Percentiles rank a stretch among this genome's conserved stretches.
These are phyloP conservation scores for Adiantum capillusveneris DNA, from an alignment of 75 land plant species.

Conservation along the genomic window DNA sequence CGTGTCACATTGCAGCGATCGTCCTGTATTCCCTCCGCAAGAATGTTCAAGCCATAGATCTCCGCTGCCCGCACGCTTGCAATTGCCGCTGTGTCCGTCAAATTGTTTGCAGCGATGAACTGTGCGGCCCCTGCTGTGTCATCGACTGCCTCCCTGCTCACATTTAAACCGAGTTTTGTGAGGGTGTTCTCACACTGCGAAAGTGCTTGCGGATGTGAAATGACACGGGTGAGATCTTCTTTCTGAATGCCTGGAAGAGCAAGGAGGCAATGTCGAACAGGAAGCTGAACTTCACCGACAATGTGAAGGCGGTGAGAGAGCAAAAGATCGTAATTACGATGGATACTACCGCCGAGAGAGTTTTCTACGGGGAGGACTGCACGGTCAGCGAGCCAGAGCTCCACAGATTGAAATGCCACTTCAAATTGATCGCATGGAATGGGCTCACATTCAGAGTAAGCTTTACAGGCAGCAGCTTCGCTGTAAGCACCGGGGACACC, in stretches of 20 bases:
- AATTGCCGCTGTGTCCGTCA: constrained; percentile 35
- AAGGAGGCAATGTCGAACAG: no score
- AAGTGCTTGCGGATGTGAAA: constrained; percentile 58
- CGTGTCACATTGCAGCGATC: constrained; percentile 34
- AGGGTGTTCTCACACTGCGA: constrained; percentile 61
- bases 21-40: constrained; percentile 47
- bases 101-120: constrained; percentile 25
- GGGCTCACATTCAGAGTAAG: constrained; percentile 65
- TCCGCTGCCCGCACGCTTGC: constrained; percentile 41
- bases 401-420: constrained; percentile 70
- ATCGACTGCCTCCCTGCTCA: constrained; percentile 57
- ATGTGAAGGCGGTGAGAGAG: no score
- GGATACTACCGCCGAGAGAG: no score
- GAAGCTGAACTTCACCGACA: no score
- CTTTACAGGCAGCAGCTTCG: constrained; percentile 74
- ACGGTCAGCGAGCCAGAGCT: constrained; percentile 69
- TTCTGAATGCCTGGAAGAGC: no score
- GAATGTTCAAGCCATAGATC: constrained; percentile 34
- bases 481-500: constrained; percentile 78
- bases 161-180: constrained; percentile 40
- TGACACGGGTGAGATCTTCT: constrained; percentile 65
- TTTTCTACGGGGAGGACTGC: no score
- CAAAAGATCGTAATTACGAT: no score
- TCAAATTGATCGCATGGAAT: constrained; percentile 73
- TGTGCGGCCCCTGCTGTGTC: constrained; percentile 76